Conservation (phyloP, 768 basidiomycete genomes). For the Tephrocybe sp. region DNA sequence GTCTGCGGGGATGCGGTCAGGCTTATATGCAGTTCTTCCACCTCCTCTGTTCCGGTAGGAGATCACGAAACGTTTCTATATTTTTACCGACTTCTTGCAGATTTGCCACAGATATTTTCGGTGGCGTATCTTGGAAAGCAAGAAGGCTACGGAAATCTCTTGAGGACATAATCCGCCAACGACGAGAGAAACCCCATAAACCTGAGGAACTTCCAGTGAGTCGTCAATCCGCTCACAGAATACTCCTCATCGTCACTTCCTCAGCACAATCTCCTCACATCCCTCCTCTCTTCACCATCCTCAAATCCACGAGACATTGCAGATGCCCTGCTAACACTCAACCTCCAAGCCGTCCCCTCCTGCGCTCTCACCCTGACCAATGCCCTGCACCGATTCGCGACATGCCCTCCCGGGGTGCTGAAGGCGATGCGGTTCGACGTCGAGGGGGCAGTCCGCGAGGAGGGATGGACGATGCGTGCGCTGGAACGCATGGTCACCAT, state of each 20-base stretch:
- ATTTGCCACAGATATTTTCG: not conserved
- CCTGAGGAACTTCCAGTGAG: not conserved
- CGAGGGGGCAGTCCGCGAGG: conserved; percentile 23
- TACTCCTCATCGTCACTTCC: too few relatives aligned
- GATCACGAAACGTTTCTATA: too few relatives aligned
- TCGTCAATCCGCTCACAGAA: not conserved
- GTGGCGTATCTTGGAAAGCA: not conserved
- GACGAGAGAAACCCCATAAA: not conserved
- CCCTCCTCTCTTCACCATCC: not conserved
- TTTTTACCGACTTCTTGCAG: too few relatives aligned
- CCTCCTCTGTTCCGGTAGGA: conserved; percentile 1
- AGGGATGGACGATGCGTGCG: conserved; percentile 34
- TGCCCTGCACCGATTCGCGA: conserved; percentile 36
- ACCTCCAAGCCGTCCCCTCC: conserved; percentile 8
- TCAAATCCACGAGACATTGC: not conserved
- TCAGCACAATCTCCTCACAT: conserved; percentile 7
- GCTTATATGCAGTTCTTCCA: not conserved
- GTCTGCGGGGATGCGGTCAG: not conserved
- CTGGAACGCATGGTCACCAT: conserved; percentile 39
- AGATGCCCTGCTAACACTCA: conserved; percentile 9
- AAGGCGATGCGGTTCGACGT: conserved; percentile 41
- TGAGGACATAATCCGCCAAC: not conserved
- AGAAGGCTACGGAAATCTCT: conserved; percentile 7
- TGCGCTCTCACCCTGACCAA: conserved; percentile 23
- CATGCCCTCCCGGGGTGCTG: conserved; percentile 28